Conservation (phyloP, 192 early-diverging fungal species). For the Coemansia sp. region DNA sequence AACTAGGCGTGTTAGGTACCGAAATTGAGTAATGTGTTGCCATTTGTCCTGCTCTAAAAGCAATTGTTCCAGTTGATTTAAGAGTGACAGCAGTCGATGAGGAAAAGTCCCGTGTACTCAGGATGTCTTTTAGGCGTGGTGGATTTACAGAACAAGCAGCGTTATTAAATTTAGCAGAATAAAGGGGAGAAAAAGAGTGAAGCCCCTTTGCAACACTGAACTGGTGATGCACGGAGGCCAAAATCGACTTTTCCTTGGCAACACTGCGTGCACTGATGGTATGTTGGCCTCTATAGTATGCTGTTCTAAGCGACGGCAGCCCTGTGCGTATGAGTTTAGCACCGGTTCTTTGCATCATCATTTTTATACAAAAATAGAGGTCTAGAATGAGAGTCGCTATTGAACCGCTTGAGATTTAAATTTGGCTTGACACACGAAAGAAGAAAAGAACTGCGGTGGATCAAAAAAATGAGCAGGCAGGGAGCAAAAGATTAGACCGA, state of each 20-base stretch:
- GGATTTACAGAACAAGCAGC: background rate
- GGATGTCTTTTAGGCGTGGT: background rate
- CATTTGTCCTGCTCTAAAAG: slow-evolving; percentile 16
- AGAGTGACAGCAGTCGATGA: background rate
- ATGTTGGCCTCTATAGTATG: no score
- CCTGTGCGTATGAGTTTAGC: no score
- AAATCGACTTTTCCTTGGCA: no score
- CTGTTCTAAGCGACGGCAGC: no score
- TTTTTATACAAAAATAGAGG: no score
- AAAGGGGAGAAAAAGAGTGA: background rate
- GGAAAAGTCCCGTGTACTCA: background rate
- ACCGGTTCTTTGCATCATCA: no score
- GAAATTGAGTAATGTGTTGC: slow-evolving; percentile 37
- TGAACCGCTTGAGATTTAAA: background rate
- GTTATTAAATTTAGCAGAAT: background rate
- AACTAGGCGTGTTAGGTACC: slow-evolving; percentile 13
- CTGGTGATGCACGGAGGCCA: background rate
- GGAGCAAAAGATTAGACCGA: background rate
- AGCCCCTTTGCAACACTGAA: background rate
- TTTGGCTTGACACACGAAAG: background rate
- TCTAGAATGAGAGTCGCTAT: no score
- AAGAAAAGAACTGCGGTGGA: no score
- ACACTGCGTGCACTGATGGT: no score
- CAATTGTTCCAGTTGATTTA: slow-evolving; percentile 3
- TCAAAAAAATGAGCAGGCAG: background rate